These are phyloP conservation scores for Trichoderma koningiopsis DNA, from an alignment of 2,329 filamentous ascomycete genomes.

Conservation along the genomic window DNA sequence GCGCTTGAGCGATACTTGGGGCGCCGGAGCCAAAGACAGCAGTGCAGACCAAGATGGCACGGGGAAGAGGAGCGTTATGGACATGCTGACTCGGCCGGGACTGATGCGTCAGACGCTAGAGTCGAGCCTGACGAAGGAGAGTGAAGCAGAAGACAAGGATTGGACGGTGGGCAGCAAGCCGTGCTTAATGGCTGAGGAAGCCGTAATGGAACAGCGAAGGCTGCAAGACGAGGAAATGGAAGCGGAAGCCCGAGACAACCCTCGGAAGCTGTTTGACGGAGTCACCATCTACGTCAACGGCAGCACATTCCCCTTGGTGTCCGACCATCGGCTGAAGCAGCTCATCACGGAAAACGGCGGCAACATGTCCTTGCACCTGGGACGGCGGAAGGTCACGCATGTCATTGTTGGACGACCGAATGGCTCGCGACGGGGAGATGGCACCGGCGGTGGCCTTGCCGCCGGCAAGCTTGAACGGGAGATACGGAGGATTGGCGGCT, in stretches of 20 bases:
- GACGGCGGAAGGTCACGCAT: slow-evolving; percentile 76
- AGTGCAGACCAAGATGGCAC: slow-evolving; percentile 36
- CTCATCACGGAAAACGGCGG: slow-evolving; percentile 76
- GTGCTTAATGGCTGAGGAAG: slow-evolving; percentile 27
- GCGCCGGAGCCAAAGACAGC: slow-evolving; percentile 58
- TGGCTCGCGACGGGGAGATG: slow-evolving; percentile 55
- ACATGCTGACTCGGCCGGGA: slow-evolving; percentile 55
- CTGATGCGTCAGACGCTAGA: slow-evolving; percentile 28
- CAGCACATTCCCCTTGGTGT: slow-evolving; percentile 77
- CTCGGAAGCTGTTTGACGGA: slow-evolving; percentile 63
- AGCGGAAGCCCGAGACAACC: slow-evolving; percentile 40
- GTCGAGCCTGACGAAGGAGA: neutral
- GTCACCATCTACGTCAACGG: slow-evolving; percentile 85
- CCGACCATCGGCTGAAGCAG: slow-evolving; percentile 83
- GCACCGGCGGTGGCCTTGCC: slow-evolving; percentile 78
- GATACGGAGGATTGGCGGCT: slow-evolving; percentile 66
- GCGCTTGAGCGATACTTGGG: slow-evolving; percentile 65
- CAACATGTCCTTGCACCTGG: slow-evolving; percentile 68
- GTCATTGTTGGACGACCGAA: slow-evolving; percentile 73
- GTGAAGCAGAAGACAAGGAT: neutral
- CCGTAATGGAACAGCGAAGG: slow-evolving; percentile 35
- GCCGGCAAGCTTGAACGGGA: slow-evolving; percentile 81
- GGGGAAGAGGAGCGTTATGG: slow-evolving; percentile 49
- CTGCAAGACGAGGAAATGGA: slow-evolving; percentile 51
- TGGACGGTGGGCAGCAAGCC: neutral